Evolutionary conservation across 1,139 yeast species (phyloP).

Genomic region (Scheffersomyces insectosa): DNA sequence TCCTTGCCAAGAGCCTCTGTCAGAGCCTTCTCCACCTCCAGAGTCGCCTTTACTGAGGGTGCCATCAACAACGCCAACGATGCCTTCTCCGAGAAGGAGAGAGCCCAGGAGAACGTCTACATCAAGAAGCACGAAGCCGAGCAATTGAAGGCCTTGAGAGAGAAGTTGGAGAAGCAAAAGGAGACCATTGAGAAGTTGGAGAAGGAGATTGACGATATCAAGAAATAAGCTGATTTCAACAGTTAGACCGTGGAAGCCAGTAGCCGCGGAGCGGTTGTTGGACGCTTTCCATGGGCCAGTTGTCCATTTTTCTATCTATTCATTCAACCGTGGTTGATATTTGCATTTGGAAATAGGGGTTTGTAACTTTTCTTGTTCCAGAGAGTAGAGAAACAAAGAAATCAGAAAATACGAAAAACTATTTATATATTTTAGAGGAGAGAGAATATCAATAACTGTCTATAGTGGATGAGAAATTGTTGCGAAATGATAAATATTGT

Average conservation of each 20-base stretch:
- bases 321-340: too few species aligned
- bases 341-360: too few species aligned
- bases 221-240: constrained; percentile 24
- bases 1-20: constrained; percentile 24
- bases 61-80: constrained; percentile 26
- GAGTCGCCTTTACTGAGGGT: constrained; percentile 31
- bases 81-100: constrained; percentile 45
- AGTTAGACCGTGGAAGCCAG: neutral
- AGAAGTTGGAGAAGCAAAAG: constrained; percentile 48
- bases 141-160: constrained; percentile 49
- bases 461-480: too few species aligned
- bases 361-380: too few species aligned
- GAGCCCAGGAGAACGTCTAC: constrained; percentile 46
- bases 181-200: constrained; percentile 44
- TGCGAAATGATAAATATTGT: too few species aligned
- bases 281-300: too few species aligned
- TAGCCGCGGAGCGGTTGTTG: neutral
- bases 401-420: too few species aligned
- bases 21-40: constrained; percentile 42
- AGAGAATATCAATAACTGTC: too few species aligned
- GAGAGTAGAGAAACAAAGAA: too few species aligned
- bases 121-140: constrained; percentile 50
- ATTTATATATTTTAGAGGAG: too few species aligned
- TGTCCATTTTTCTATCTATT: too few species aligned
- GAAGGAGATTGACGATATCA: constrained; percentile 37